These are phyloP conservation scores for Xerocomellus intermedius DNA, from an alignment of 768 basidiomycete species.

Conservation along the genomic window DNA sequence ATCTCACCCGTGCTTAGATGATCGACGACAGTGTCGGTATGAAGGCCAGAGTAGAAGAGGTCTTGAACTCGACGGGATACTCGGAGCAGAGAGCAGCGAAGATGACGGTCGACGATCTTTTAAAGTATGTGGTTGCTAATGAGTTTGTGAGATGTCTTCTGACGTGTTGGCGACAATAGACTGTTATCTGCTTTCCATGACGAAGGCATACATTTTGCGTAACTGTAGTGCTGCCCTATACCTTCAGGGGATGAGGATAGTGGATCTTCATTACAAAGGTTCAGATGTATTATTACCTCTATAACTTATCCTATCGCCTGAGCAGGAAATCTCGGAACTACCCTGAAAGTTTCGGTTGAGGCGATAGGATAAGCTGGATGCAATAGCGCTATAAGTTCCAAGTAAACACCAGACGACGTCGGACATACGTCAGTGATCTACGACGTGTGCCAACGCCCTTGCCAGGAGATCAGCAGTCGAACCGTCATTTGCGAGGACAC, in stretches of 20 bases:
- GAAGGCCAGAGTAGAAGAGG: constrained; percentile 66
- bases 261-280: background rate
- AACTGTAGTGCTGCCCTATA: background rate
- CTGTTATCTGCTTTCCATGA: constrained; percentile 73
- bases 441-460: no score
- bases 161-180: constrained; percentile 35
- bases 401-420: background rate
- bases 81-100: constrained; percentile 83
- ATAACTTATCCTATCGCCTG: background rate
- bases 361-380: background rate
- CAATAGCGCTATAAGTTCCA: background rate
- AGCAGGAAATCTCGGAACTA: background rate
- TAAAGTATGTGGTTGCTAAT: constrained; percentile 58
- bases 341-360: background rate
- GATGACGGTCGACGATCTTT: constrained; percentile 89
- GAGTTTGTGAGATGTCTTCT: background rate
- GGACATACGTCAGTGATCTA: no score
- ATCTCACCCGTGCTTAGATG: constrained; percentile 41
- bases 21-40: constrained; percentile 70
- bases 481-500: no score
- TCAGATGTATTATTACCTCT: background rate
- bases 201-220: constrained; percentile 72
- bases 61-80: constrained; percentile 68
- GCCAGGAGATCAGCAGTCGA: no score
- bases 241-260: background rate